A percentile compares a stretch with the other conserved stretches of the same genome.
phyloP scores from a whole-genome alignment of 2,329 filamentous ascomycete genomes.

The Aspergillus hiratsukae region DNA sequence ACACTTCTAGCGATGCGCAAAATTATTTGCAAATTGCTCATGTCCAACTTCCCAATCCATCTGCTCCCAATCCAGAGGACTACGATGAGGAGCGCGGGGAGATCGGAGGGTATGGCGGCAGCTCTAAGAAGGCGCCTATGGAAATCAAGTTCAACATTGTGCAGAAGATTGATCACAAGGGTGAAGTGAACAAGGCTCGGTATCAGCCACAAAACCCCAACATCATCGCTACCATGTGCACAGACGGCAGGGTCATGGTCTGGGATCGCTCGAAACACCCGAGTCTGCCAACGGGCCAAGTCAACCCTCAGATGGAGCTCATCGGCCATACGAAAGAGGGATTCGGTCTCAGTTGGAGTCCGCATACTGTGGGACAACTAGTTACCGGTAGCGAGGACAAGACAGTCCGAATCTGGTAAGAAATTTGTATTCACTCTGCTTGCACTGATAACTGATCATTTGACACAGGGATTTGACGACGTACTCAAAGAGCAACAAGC shows the following conservation, averaged over 20 bases:
- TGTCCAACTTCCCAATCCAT: slow-evolving; percentile 81
- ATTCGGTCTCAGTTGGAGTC: slow-evolving; percentile 90
- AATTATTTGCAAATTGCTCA: slow-evolving; percentile 96
- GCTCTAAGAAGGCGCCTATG: slow-evolving; percentile 61
- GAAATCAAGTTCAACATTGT: slow-evolving; percentile 83
- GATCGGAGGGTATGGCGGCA: slow-evolving; percentile 84
- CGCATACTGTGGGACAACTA: slow-evolving; percentile 73
- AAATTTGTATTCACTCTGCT: background rate
- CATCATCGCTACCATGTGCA: slow-evolving; percentile 87
- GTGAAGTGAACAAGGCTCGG: slow-evolving; percentile 96
- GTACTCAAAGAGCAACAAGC: slow-evolving; percentile 64
- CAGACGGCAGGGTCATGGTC: slow-evolving; percentile 81
- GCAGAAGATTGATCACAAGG: slow-evolving; percentile 93
- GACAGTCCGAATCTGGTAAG: slow-evolving; percentile 85
- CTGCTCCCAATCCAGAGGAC: slow-evolving; percentile 67
- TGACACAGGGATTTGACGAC: slow-evolving; percentile 69
- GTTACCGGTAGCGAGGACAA: slow-evolving; percentile 88
- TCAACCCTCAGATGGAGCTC: slow-evolving; percentile 79
- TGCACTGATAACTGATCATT: slow-evolving; percentile 4
- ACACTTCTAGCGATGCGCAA: slow-evolving; percentile 77
- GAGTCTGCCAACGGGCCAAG: slow-evolving; percentile 65
- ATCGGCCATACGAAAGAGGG: slow-evolving; percentile 83
- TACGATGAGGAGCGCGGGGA: slow-evolving; percentile 91
- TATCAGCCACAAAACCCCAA: slow-evolving; percentile 98
- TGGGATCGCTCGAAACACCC: slow-evolving; percentile 96